Conservation (phyloP, 495 filamentous ascomycete species). For the Penicillium parvum region DNA sequence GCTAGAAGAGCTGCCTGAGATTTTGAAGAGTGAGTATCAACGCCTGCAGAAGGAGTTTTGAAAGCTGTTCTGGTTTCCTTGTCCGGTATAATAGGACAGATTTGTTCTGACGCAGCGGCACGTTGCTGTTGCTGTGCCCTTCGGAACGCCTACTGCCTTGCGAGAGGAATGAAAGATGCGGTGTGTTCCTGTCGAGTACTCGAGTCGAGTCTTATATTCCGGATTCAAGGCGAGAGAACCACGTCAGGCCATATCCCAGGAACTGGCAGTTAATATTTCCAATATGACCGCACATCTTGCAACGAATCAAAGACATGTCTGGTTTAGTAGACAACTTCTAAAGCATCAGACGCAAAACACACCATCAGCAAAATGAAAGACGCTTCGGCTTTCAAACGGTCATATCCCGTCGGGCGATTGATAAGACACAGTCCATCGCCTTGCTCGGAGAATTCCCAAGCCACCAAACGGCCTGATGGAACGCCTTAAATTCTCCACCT, state of each 20-base stretch:
- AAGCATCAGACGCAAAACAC: too few species aligned
- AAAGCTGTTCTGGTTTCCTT: background rate
- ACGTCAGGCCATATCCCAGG: background rate
- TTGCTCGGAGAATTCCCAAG: background rate
- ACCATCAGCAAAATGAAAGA: too few species aligned
- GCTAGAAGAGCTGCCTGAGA: constrained; percentile 46
- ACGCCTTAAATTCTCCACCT: too few species aligned
- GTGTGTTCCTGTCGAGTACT: too few species aligned
- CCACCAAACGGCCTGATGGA: too few species aligned
- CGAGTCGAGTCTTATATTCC: constrained; percentile 12
- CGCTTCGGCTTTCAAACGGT: background rate
- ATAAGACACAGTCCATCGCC: background rate
- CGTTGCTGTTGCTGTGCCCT: too few species aligned
- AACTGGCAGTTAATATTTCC: background rate
- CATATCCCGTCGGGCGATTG: background rate
- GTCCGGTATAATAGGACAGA: background rate
- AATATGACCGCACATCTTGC: background rate
- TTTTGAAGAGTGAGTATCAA: constrained; percentile 32
- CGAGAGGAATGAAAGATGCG: constrained; percentile 4
- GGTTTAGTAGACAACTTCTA: too few species aligned
- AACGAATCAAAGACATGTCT: background rate
- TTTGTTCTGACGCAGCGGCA: too few species aligned
- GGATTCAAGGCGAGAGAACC: background rate
- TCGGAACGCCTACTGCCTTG: too few species aligned
- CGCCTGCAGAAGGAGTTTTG: constrained; percentile 9